Evolutionary conservation across 2,329 filamentous ascomycete genomes (phyloP).

Genomic region (Plenodomus tracheiphilus): DNA sequence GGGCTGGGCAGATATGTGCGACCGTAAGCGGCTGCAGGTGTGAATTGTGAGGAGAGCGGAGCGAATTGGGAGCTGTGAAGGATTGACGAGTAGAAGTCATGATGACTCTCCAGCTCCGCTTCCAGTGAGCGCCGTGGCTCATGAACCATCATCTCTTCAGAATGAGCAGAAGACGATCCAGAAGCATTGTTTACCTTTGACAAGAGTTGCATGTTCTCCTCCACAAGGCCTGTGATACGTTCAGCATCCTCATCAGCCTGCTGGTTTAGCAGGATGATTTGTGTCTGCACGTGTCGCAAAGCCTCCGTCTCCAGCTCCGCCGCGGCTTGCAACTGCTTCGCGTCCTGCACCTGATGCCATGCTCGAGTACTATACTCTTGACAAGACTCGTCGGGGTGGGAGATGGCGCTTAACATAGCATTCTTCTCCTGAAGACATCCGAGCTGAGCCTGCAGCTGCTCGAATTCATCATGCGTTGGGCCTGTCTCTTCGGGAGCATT

Average conservation of each 20-base stretch:
- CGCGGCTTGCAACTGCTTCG: neutral
- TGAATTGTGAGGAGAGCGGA: neutral
- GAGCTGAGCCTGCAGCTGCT: neutral
- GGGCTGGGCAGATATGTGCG: no score
- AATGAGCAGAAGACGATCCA: neutral
- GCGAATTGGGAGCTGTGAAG: neutral
- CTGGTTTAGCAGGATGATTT: neutral
- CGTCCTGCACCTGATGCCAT: slow-evolving; percentile 1
- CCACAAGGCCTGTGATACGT: neutral
- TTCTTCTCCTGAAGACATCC: neutral
- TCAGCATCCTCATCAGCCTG: neutral
- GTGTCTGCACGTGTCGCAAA: neutral
- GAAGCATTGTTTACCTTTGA: neutral
- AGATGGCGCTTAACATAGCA: neutral
- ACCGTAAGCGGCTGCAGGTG: neutral
- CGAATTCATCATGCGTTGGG: neutral
- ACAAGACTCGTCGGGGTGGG: neutral
- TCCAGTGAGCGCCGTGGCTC: neutral
- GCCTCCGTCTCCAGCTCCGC: slow-evolving; percentile 3
- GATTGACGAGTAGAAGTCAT: neutral
- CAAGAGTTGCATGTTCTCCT: neutral
- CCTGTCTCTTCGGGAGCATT: no score
- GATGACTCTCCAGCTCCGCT: neutral
- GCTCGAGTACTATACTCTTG: neutral
- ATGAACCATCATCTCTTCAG: neutral